Conservation (phyloP, 2,329 filamentous ascomycete species). For the Ophiostoma montium region DNA sequence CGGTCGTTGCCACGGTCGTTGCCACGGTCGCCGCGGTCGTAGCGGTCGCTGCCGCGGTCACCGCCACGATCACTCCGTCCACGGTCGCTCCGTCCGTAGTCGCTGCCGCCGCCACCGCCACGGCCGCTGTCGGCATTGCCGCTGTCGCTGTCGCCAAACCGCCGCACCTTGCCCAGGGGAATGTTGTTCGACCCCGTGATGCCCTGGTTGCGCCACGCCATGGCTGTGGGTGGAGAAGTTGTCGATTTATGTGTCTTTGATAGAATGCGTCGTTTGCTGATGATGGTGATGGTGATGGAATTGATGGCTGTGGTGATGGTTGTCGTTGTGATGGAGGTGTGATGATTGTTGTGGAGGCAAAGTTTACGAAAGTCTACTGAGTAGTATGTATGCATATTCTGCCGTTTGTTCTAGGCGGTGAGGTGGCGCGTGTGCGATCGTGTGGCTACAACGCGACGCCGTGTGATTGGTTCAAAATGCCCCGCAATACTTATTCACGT, state of each 20-base stretch:
- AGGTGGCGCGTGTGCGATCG: conserved; percentile 15
- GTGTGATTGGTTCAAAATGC: conserved; percentile 58
- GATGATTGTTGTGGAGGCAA: background rate
- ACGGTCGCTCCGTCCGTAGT: conserved; percentile 1
- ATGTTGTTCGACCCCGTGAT: conserved; percentile 99
- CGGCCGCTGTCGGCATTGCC: conserved; percentile 27
- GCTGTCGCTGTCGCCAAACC: conserved; percentile 51
- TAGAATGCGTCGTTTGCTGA: too few relatives aligned
- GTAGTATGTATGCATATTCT: background rate
- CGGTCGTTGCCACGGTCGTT: conserved; percentile 22
- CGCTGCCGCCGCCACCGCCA: conserved; percentile 22
- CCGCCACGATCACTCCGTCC: conserved; percentile 12
- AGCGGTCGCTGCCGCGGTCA: conserved; percentile 1
- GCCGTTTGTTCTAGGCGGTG: background rate
- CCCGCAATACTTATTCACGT: conserved; percentile 48
- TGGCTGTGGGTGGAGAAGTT: conserved; percentile 16
- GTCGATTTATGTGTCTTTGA: too few relatives aligned
- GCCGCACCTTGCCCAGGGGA: conserved; percentile 70
- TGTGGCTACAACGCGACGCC: conserved; percentile 47
- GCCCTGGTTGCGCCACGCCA: conserved; percentile 61
- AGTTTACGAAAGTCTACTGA: too few relatives aligned
- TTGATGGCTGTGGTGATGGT: background rate
- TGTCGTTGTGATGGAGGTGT: too few relatives aligned
- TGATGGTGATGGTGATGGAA: too few relatives aligned
- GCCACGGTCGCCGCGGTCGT: conserved; percentile 21